Percentiles rank a stretch among this genome's conserved stretches.
Conservation (phyloP, 2,329 filamentous ascomycete genomes). For the Chaetomium globosum region DNA sequence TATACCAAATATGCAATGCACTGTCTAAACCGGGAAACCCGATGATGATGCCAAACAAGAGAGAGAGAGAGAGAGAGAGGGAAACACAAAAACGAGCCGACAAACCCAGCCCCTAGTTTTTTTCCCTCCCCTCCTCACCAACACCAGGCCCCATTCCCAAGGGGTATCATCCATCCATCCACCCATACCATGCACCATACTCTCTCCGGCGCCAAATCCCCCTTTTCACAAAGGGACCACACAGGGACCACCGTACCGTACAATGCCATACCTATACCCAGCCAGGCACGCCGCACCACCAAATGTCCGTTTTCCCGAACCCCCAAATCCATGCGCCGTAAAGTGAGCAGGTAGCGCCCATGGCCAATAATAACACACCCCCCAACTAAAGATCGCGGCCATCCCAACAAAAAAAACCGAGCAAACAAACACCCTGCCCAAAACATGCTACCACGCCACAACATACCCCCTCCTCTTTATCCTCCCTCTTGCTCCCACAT, state of each 20-base stretch:
- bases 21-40: neutral
- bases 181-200: neutral
- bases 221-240: neutral
- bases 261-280: neutral
- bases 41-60: neutral
- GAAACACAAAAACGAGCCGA: neutral
- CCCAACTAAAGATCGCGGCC: neutral
- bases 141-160: constrained; percentile 8
- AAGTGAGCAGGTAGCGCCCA: neutral
- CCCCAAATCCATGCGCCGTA: constrained; percentile 4
- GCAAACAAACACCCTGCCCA: neutral
- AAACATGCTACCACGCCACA: neutral
- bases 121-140: neutral
- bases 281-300: constrained; percentile 3
- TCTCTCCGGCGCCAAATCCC: neutral
- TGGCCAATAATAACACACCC: neutral
- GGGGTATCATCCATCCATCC: constrained; percentile 17
- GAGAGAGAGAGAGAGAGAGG: neutral
- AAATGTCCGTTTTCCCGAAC: constrained; percentile 8
- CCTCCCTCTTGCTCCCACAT: neutral
- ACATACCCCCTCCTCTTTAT: neutral
- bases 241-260: constrained; percentile 1
- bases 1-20: constrained; percentile 11
- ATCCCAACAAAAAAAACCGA: constrained; percentile 1
- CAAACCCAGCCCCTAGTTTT: neutral